Conservation (phyloP, 2,329 filamentous ascomycete genomes). For the Cercospora berteroae region DNA sequence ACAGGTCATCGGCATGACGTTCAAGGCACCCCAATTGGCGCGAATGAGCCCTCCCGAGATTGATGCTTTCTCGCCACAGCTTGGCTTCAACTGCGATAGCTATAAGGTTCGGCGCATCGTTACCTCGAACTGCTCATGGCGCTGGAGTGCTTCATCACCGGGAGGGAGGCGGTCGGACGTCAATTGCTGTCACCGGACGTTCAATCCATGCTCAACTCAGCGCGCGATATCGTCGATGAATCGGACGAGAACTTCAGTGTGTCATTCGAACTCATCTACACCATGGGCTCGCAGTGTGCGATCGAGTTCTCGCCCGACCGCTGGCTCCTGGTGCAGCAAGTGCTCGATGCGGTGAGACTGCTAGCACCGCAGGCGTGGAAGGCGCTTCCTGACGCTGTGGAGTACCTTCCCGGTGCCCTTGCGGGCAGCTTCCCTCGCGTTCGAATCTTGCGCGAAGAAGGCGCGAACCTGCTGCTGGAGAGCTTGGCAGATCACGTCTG, state of each 20-base stretch:
- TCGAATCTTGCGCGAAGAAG: slow-evolving; percentile 52
- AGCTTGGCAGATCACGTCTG: slow-evolving; percentile 37
- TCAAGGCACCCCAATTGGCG: background rate
- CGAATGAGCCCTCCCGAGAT: background rate
- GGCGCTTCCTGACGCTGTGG: slow-evolving; percentile 22
- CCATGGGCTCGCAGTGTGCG: slow-evolving; percentile 42
- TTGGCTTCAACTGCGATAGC: background rate
- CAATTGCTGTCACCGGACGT: slow-evolving; percentile 16
- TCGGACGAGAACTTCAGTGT: slow-evolving; percentile 49
- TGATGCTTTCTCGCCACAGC: background rate
- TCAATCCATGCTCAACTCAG: slow-evolving; percentile 30
- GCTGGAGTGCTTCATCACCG: slow-evolving; percentile 55
- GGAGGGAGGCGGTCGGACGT: slow-evolving; percentile 47
- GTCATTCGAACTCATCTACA: slow-evolving; percentile 46
- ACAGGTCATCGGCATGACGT: slow-evolving; percentile 38
- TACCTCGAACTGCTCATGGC: slow-evolving; percentile 50
- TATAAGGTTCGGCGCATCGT: slow-evolving; percentile 18
- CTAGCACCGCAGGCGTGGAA: slow-evolving; percentile 7
- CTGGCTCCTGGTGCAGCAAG: slow-evolving; percentile 41
- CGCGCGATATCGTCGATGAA: slow-evolving; percentile 64
- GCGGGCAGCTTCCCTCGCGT: slow-evolving; percentile 53
- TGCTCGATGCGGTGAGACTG: slow-evolving; percentile 36
- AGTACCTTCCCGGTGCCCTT: slow-evolving; percentile 3
- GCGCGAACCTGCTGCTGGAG: slow-evolving; percentile 44
- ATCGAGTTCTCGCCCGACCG: slow-evolving; percentile 44